These are phyloP conservation scores for Tetradesmus obliquus DNA, from an alignment of 139 green algal species.

Conservation along the genomic window DNA sequence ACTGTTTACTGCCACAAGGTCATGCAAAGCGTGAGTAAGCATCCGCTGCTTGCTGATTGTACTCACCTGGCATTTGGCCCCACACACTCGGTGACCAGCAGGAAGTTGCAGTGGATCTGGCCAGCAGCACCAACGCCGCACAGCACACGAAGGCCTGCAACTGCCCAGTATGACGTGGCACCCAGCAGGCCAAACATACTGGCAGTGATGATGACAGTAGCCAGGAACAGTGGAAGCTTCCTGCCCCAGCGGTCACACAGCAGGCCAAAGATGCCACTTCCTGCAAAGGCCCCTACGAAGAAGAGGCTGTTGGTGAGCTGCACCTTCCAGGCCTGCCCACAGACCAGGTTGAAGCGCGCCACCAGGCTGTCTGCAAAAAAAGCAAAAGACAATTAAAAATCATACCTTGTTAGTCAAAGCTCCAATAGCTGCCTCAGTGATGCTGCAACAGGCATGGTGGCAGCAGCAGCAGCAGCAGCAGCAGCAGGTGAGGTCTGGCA, in stretches of 20 bases:
- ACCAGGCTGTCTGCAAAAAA: slow-evolving; percentile 21
- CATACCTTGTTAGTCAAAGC: neutral
- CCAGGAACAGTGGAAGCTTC: neutral
- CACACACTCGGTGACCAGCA: neutral
- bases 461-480: no score
- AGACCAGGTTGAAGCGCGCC: neutral
- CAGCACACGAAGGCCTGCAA: neutral
- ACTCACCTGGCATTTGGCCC: neutral
- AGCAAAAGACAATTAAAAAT: no score
- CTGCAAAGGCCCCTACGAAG: neutral
- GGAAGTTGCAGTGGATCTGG: neutral
- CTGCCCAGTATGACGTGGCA: neutral
- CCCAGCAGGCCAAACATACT: neutral
- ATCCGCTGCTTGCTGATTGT: neutral
- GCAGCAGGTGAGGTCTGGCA: no score
- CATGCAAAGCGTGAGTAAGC: neutral
- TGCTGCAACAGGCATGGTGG: neutral
- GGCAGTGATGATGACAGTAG: neutral
- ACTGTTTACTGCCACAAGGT: no score
- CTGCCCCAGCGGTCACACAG: slow-evolving; percentile 16
- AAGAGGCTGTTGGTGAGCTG: slow-evolving; percentile 9
- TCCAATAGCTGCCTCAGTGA: neutral
- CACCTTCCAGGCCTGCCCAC: slow-evolving; percentile 24
- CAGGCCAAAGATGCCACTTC: neutral
- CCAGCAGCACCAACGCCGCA: neutral